Percentiles rank a stretch among this genome's conserved stretches.
Evolutionary conservation across 306 rosid genomes (phyloP).

Genomic region (Vachellia pachyceras): DNA sequence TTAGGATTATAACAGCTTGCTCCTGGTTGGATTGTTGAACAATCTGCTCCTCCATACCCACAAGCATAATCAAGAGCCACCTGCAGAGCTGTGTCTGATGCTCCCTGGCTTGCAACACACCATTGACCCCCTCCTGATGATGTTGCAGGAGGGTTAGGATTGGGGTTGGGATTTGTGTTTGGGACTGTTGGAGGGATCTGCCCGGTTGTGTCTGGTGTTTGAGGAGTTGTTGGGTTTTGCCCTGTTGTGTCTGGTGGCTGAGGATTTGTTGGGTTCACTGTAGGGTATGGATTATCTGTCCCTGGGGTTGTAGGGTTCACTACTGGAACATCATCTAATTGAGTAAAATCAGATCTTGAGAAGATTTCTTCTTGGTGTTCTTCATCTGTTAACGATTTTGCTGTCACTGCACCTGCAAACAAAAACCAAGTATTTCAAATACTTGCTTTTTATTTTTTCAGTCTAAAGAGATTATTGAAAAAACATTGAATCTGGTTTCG

Average conservation of each 20-base stretch:
- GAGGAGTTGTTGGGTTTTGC: slow-evolving; percentile 49
- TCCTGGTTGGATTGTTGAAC: slow-evolving; percentile 54
- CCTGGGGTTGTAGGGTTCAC: slow-evolving; percentile 74
- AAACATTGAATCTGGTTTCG: not conserved
- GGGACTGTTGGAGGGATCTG: slow-evolving; percentile 31
- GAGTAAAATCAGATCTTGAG: slow-evolving; percentile 52
- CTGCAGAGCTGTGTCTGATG: slow-evolving; percentile 79
- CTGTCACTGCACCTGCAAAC: slow-evolving; percentile 65
- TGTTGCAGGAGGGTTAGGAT: slow-evolving; percentile 35
- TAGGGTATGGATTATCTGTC: slow-evolving; percentile 47
- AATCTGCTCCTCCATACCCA: slow-evolving; percentile 65
- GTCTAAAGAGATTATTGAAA: not conserved
- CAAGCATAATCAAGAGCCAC: slow-evolving; percentile 95
- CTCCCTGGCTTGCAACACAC: slow-evolving; percentile 76
- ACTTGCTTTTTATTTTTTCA: not conserved
- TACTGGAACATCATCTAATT: slow-evolving; percentile 58
- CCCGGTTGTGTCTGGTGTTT: slow-evolving; percentile 36
- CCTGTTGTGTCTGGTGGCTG: slow-evolving; percentile 52
- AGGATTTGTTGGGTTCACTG: slow-evolving; percentile 45
- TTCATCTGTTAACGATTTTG: slow-evolving; percentile 38
- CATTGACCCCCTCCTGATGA: slow-evolving; percentile 69
- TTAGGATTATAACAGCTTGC: slow-evolving; percentile 79
- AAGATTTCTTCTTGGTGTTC: slow-evolving; percentile 44
- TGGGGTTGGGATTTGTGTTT: not conserved
- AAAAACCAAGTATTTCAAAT: slow-evolving; percentile 32